These are phyloP conservation scores for Zasmidium cellare DNA, from an alignment of 2,329 filamentous ascomycete genomes.

Conservation along the genomic window DNA sequence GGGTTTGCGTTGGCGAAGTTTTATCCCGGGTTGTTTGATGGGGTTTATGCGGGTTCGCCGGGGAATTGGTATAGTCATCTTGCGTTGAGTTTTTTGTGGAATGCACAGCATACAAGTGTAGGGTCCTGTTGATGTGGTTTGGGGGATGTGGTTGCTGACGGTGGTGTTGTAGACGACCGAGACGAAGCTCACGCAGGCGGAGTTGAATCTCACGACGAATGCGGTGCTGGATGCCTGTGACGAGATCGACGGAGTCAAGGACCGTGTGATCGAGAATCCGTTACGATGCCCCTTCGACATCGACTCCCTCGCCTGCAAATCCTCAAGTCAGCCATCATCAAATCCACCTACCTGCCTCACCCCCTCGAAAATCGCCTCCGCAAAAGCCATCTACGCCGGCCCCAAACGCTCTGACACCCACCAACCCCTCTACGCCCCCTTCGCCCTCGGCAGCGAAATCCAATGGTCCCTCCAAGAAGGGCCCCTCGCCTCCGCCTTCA, in stretches of 20 bases:
- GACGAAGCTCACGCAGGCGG: slow-evolving; percentile 29
- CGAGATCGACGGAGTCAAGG: slow-evolving; percentile 39
- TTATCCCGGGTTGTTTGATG: slow-evolving; percentile 45
- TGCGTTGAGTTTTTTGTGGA: slow-evolving; percentile 32
- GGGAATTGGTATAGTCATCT: slow-evolving; percentile 41
- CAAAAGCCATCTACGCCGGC: slow-evolving; percentile 37
- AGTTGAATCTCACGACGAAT: slow-evolving; percentile 35
- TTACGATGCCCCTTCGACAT: slow-evolving; percentile 40
- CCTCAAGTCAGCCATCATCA: not conserved
- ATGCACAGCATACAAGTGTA: slow-evolving; percentile 26
- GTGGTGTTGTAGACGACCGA: slow-evolving; percentile 11
- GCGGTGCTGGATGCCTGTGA: slow-evolving; percentile 42
- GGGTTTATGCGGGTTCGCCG: slow-evolving; percentile 43
- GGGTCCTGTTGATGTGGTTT: not conserved
- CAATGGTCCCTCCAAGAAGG: slow-evolving; percentile 41
- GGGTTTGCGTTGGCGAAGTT: slow-evolving; percentile 43
- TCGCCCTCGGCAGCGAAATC: slow-evolving; percentile 41
- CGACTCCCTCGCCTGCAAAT: slow-evolving; percentile 31
- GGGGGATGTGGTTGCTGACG: no score
- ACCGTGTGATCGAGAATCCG: slow-evolving; percentile 43
- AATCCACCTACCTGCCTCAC: slow-evolving; percentile 32
- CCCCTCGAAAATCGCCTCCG: slow-evolving; percentile 33
- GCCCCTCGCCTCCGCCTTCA: slow-evolving; percentile 36
- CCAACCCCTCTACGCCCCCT: slow-evolving; percentile 41
- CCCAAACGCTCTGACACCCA: slow-evolving; percentile 26